phyloP scores from a whole-genome alignment of 345 rosid species.

The Mercurialis annua region DNA sequence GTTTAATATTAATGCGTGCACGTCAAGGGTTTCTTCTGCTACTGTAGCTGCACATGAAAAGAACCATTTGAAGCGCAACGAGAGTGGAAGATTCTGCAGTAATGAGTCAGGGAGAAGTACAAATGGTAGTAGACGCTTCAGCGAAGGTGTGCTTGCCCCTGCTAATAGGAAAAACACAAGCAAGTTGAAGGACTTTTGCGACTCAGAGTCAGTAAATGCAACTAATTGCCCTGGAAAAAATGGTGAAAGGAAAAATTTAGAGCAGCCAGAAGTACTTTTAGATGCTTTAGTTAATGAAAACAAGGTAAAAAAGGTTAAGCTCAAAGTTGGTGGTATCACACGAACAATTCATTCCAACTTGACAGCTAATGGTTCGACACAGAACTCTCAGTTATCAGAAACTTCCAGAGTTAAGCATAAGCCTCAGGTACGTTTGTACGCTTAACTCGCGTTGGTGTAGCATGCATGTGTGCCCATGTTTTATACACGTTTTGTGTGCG shows the following conservation, averaged over 20 bases:
- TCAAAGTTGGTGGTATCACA: conserved; percentile 58
- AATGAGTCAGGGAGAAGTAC: conserved; percentile 39
- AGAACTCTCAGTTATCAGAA: conserved; percentile 35
- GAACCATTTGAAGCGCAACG: conserved; percentile 25
- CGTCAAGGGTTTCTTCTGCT: conserved; percentile 44
- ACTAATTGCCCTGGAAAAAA: conserved; percentile 30
- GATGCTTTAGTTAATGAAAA: conserved; percentile 42
- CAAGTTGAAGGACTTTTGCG: conserved; percentile 25
- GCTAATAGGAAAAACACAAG: conserved; percentile 50
- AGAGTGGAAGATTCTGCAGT: conserved; percentile 37
- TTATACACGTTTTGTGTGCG: neutral
- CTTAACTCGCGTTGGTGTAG: neutral
- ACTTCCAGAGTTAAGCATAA: conserved; percentile 35
- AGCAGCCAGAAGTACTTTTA: conserved; percentile 30
- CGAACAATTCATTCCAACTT: conserved; percentile 53
- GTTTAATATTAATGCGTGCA: conserved; percentile 62
- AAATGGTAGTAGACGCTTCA: conserved; percentile 39
- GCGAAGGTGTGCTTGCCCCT: conserved; percentile 85
- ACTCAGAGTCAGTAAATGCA: conserved; percentile 21
- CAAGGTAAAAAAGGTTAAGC: conserved; percentile 63
- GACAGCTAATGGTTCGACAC: conserved; percentile 43
- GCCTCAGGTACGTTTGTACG: conserved; percentile 42
- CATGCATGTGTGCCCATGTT: neutral
- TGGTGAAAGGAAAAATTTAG: conserved; percentile 43
- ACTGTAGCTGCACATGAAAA: conserved; percentile 31